These are phyloP conservation scores for Salix caprea DNA, from an alignment of 345 rosid species.

Conservation along the genomic window DNA sequence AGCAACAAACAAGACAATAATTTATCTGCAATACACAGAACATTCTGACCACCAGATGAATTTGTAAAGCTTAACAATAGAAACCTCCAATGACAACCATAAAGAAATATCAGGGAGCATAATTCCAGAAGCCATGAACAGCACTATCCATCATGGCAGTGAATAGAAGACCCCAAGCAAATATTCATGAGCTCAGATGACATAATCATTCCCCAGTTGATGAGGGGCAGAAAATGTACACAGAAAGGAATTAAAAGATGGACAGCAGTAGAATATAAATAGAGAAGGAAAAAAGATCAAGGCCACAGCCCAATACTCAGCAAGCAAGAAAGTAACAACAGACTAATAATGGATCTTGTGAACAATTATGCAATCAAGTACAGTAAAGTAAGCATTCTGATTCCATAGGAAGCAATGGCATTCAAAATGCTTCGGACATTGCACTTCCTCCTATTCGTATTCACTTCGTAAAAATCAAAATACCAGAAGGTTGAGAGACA, in stretches of 20 bases:
- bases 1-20: too few species aligned
- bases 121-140: not conserved
- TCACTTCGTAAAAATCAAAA: not conserved
- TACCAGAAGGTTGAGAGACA: not conserved
- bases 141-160: not conserved
- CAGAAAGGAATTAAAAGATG: not conserved
- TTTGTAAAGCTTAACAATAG: not conserved
- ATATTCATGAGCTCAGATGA: not conserved
- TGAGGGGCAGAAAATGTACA: not conserved
- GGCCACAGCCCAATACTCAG: not conserved
- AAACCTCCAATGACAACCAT: not conserved
- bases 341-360: not conserved
- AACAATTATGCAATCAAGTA: not conserved
- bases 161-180: not conserved
- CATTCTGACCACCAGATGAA: not conserved
- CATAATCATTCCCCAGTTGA: not conserved
- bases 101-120: too few species aligned
- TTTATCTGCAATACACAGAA: not conserved
- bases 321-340: not conserved
- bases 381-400: not conserved
- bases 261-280: not conserved
- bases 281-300: not conserved
- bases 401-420: not conserved
- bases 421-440: not conserved
- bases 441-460: not conserved